Evolutionary conservation across 2,329 filamentous ascomycete species (phyloP).

Genomic region (Arthrinium phaeospermum): DNA sequence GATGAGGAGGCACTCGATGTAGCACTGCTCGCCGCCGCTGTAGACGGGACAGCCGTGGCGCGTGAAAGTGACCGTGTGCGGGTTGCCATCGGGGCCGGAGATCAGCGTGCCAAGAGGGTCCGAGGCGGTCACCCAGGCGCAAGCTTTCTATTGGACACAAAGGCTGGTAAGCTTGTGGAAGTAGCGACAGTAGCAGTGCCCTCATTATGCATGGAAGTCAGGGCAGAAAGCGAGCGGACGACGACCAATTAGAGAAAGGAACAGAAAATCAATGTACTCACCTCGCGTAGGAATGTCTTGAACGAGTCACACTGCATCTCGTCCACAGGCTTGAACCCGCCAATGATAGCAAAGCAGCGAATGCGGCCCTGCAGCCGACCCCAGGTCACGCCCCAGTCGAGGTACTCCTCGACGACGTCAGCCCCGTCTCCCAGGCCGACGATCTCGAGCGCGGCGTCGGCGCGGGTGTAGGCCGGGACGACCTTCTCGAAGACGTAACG

Average conservation of each 20-base stretch:
- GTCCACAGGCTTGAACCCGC: conserved; percentile 48
- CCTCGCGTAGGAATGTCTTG: conserved; percentile 56
- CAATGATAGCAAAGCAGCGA: conserved; percentile 56
- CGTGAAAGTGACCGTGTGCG: conserved; percentile 44
- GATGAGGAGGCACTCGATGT: conserved; percentile 68
- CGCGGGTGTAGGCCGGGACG: conserved; percentile 53
- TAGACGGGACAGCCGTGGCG: conserved; percentile 69
- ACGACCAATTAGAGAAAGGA: background rate
- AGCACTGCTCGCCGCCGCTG: conserved; percentile 66
- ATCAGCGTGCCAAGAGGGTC: conserved; percentile 59
- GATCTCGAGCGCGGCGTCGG: conserved; percentile 67
- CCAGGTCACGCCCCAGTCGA: conserved; percentile 63
- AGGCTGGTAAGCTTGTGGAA: background rate
- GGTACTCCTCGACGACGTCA: conserved; percentile 60
- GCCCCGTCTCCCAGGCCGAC: conserved; percentile 74
- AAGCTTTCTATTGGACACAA: conserved; percentile 53
- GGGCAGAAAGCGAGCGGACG: background rate
- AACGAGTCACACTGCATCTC: conserved; percentile 52
- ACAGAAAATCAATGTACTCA: conserved; percentile 36
- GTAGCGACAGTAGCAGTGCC: background rate
- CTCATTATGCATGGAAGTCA: background rate
- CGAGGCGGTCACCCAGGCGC: conserved; percentile 64
- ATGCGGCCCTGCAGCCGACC: conserved; percentile 48
- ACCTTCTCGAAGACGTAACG: conserved; percentile 69
- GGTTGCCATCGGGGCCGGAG: conserved; percentile 56